These are phyloP conservation scores for Kwoniella newhampshirensis DNA, from an alignment of 768 basidiomycete genomes.

Conservation along the genomic window DNA sequence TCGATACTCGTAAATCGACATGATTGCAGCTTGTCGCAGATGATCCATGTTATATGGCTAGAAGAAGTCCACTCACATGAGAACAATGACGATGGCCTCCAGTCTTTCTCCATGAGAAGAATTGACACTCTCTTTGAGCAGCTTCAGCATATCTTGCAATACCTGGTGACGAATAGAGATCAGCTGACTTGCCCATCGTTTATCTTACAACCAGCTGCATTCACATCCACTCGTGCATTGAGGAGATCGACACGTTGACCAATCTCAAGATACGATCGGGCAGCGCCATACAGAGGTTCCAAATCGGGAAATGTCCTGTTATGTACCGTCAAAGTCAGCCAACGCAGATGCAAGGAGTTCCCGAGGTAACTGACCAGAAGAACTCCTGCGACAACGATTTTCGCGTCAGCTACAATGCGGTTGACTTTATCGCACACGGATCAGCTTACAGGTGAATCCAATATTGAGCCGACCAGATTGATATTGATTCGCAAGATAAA, in stretches of 20 bases:
- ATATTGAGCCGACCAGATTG: slow-evolving; percentile 91
- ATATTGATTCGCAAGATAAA: slow-evolving; percentile 92
- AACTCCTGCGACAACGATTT: slow-evolving; percentile 64
- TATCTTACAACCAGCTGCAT: slow-evolving; percentile 32
- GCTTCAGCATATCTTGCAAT: slow-evolving; percentile 92
- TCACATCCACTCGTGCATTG: slow-evolving; percentile 87
- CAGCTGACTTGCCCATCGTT: too few relatives aligned
- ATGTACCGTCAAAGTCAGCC: slow-evolving; percentile 7
- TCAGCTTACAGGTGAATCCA: slow-evolving; percentile 81
- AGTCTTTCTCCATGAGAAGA: slow-evolving; percentile 85
- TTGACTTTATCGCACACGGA: slow-evolving; percentile 5
- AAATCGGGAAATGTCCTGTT: slow-evolving; percentile 85
- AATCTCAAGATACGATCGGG: slow-evolving; percentile 89
- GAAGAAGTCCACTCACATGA: slow-evolving; percentile 77
- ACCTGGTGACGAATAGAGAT: slow-evolving; percentile 62
- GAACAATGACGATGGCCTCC: slow-evolving; percentile 86
- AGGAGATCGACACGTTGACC: slow-evolving; percentile 88
- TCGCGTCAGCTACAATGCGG: slow-evolving; percentile 15
- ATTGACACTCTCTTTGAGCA: slow-evolving; percentile 91
- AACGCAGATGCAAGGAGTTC: slow-evolving; percentile 1
- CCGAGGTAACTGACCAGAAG: slow-evolving; percentile 72
- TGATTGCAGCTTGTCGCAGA: too few relatives aligned
- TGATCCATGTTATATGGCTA: too few relatives aligned
- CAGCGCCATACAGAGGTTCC: slow-evolving; percentile 90
- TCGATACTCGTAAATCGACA: too few relatives aligned